phyloP scores from a whole-genome alignment of 2,329 filamentous ascomycete species.

The Colletotrichum paranaense region DNA sequence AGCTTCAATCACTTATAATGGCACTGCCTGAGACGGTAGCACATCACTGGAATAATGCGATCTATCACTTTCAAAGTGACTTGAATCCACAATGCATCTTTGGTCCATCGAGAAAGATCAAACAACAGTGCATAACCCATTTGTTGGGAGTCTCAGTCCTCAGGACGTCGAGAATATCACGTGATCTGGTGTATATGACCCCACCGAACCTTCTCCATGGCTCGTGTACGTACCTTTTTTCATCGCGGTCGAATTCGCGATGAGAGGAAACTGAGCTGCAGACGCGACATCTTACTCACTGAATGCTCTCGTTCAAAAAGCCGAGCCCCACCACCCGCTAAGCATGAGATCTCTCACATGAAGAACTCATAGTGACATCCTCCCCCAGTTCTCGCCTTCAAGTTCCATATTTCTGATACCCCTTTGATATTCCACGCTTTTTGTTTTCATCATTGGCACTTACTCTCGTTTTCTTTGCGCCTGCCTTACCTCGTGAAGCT shows the following conservation, averaged over 20 bases:
- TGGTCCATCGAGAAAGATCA: neutral
- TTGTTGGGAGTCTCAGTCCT: neutral
- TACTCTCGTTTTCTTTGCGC: neutral
- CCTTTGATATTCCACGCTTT: neutral
- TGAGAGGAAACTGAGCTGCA: constrained; percentile 3
- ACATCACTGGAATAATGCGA: neutral
- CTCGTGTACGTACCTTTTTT: constrained; percentile 20
- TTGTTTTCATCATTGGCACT: neutral
- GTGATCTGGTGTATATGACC: neutral
- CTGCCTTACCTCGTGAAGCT: neutral
- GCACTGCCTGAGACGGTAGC: neutral
- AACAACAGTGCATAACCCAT: neutral
- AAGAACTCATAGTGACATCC: neutral
- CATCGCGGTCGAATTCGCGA: constrained; percentile 18
- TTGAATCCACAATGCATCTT: neutral
- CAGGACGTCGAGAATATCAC: neutral
- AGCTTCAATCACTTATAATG: neutral
- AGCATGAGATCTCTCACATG: constrained; percentile 18
- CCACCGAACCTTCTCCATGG: neutral
- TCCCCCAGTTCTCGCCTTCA: neutral
- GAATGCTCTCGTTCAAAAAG: neutral
- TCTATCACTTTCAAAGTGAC: neutral
- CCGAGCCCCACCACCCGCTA: neutral
- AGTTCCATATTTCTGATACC: constrained; percentile 9
- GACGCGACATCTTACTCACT: constrained; percentile 13